Evolutionary conservation across 257 asterid genomes (phyloP), one percentile per base, ranked within the genome.

Genomic region (Apocynum venetum): DNA sequence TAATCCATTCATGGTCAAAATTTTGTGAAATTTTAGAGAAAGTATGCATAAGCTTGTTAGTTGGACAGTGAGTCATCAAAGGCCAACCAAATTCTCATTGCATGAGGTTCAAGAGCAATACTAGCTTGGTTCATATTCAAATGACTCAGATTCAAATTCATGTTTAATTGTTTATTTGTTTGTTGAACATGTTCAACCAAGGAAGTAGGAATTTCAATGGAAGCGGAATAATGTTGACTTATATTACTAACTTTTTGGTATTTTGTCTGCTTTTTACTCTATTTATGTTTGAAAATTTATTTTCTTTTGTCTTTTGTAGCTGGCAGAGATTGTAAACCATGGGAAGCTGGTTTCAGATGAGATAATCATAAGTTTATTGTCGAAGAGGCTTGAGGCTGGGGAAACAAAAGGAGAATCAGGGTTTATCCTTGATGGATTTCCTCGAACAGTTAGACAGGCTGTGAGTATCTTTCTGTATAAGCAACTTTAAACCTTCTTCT

Each of bases 341-440:
- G 99, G 99, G 51, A 91, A 92, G 81, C 83, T 95, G 90, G 99
- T 93, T 36, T 90, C 99, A 3, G 98, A 95, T 86, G 98, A 95
- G 86, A 91, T 92, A 59, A 87, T 95, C 78, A 87, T 96, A 6
- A 91, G 86, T 71, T 82, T 96, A 70, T 84, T 96, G 82, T 96
- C 97, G 17, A 96, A 91, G 91, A 93, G 98, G 88, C 97, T 93
- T 1, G 97, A 96, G 88, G 78, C 77, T 19, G 99, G 99, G 65
- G 97, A 92, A 79, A 78, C 86, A 73, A 91, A 85, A 76, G 97
- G 96, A 71, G 98, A 94, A 88, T 86, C 91, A 3, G 97, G 97
- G 64, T 94, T 94, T 67, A 94, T 94, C 75, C 97, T 92, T 38
- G 98, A 94, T 72, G 97, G 98, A 11, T 94, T 94, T 78, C 97